These are phyloP conservation scores for Eragrostis tef DNA, from an alignment of 202 grass and related monocot species.

Conservation along the genomic window DNA sequence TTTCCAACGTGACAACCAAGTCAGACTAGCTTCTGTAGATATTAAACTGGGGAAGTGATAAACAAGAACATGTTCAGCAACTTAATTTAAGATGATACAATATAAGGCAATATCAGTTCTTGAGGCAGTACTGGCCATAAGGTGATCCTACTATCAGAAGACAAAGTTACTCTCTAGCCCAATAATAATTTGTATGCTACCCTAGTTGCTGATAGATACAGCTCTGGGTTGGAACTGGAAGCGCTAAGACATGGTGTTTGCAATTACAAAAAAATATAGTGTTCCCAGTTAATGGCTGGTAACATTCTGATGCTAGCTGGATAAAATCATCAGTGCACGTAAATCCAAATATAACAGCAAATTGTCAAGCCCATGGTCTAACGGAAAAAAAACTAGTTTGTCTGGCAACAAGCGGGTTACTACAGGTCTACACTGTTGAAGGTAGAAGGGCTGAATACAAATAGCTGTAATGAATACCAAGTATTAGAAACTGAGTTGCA, in stretches of 20 bases:
- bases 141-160: constrained; percentile 1
- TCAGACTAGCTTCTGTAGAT: constrained; percentile 22
- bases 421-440: not conserved
- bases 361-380: constrained; percentile 23
- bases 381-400: constrained; percentile 24
- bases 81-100: constrained; percentile 28
- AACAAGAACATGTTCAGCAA: constrained; percentile 37
- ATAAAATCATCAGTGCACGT: constrained; percentile 5
- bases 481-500: constrained; percentile 43
- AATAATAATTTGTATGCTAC: constrained; percentile 5
- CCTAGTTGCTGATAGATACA: constrained; percentile 9
- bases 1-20: constrained; percentile 29
- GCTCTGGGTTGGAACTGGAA: not conserved
- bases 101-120: constrained; percentile 28
- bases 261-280: constrained; percentile 2
- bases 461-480: constrained; percentile 2
- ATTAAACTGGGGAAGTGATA: constrained; percentile 33
- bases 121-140: constrained; percentile 25
- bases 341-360: constrained; percentile 36
- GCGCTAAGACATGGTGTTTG: not conserved
- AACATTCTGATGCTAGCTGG: constrained; percentile 3
- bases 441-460: constrained; percentile 11
- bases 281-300: not conserved
- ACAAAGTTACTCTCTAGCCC: constrained; percentile 3
- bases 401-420: constrained; percentile 16